Percentiles rank a stretch among this genome's conserved stretches.
Conservation (phyloP, 768 basidiomycete genomes). For the Leccinum fibrillosum region DNA sequence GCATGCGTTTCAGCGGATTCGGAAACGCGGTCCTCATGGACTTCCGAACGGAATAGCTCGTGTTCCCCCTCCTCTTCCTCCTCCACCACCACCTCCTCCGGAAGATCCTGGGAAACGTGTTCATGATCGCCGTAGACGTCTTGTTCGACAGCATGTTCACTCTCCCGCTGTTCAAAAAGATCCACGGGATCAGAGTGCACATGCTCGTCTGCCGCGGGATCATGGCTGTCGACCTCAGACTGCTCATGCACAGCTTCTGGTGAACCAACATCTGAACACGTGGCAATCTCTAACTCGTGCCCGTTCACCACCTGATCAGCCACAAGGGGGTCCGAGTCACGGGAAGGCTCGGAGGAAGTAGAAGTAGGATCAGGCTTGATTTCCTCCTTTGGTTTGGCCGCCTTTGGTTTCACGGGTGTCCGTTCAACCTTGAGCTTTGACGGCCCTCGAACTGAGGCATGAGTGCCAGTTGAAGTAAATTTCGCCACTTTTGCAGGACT, state of each 20-base stretch:
- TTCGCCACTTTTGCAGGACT: conserved; percentile 28
- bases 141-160: conserved; percentile 6
- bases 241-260: conserved; percentile 19
- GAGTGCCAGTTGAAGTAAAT: conserved; percentile 28
- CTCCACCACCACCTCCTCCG: conserved; percentile 5
- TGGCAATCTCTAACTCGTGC: conserved; percentile 17
- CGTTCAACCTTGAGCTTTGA: conserved; percentile 28
- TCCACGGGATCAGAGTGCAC: conserved; percentile 9
- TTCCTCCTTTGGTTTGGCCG: conserved; percentile 17
- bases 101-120: not conserved
- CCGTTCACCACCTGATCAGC: conserved; percentile 25
- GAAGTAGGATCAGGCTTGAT: conserved; percentile 16
- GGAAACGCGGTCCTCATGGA: not conserved
- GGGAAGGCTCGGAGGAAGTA: conserved; percentile 24
- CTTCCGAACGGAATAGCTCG: conserved; percentile 12
- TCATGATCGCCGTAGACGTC: conserved; percentile 4
- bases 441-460: conserved; percentile 26
- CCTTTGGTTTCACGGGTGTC: conserved; percentile 26
- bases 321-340: conserved; percentile 17
- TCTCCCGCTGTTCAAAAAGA: conserved; percentile 11
- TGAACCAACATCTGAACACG: conserved; percentile 14
- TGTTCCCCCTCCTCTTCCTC: conserved; percentile 1
- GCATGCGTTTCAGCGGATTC: conserved; percentile 13
- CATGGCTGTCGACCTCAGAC: conserved; percentile 14
- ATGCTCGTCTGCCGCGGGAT: conserved; percentile 6